These are phyloP conservation scores for Apiosordaria backusii DNA, from an alignment of 495 filamentous ascomycete genomes.

Conservation along the genomic window DNA sequence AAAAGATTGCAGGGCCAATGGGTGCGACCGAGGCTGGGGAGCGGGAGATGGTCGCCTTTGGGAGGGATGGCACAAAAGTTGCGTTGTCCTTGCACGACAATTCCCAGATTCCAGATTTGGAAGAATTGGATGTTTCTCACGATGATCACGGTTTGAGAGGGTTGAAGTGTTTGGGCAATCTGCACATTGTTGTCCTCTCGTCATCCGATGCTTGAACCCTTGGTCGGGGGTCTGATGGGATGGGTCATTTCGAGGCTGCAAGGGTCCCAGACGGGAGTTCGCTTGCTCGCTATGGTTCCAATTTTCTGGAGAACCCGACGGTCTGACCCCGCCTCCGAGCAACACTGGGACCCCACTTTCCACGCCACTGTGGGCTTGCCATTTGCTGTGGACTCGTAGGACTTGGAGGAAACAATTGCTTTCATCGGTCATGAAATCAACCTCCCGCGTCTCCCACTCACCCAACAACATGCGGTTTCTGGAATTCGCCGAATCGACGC, in stretches of 20 bases:
- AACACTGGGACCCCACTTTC: slow-evolving; percentile 1
- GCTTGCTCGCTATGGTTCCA: slow-evolving; percentile 1
- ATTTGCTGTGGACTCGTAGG: not conserved
- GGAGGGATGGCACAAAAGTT: slow-evolving; percentile 10
- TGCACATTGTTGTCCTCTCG: slow-evolving; percentile 8
- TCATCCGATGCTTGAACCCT: slow-evolving; percentile 4
- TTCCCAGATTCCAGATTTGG: slow-evolving; percentile 19
- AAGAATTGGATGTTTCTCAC: slow-evolving; percentile 17
- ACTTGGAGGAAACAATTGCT: not conserved
- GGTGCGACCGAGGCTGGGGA: slow-evolving; percentile 14
- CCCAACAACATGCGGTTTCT: not conserved
- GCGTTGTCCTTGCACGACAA: slow-evolving; percentile 24
- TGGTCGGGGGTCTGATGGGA: not conserved
- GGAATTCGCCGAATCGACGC: not conserved
- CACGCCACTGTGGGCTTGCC: not conserved
- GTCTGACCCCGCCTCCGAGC: slow-evolving; percentile 14
- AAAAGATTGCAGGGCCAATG: slow-evolving; percentile 23
- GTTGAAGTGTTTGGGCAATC: not conserved
- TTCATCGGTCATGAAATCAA: not conserved
- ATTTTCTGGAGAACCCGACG: slow-evolving; percentile 8
- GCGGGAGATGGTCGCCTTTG: slow-evolving; percentile 11
- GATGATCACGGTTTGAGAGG: slow-evolving; percentile 20
- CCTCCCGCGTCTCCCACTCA: too few species aligned
- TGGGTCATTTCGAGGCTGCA: slow-evolving; percentile 10
- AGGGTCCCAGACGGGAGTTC: slow-evolving; percentile 13